A percentile compares a stretch with the other conserved stretches of the same genome.
These are phyloP conservation scores for Suillus weaverae DNA, from an alignment of 768 basidiomycete genomes.

Conservation along the genomic window DNA sequence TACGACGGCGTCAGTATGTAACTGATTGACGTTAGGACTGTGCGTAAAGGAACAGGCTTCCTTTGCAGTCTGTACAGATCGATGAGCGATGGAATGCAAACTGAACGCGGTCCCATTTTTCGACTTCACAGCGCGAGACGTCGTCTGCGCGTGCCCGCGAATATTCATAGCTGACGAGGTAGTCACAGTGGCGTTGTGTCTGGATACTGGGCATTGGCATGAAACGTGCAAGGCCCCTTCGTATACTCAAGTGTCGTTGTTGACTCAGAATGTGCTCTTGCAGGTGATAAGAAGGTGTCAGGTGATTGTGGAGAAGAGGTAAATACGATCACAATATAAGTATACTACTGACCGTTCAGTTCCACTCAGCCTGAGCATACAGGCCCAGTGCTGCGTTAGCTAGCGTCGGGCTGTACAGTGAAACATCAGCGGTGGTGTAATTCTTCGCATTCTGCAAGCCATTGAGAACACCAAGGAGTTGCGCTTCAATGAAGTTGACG, in stretches of 20 bases:
- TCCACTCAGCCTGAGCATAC: conserved; percentile 40
- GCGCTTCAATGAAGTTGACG: conserved; percentile 61
- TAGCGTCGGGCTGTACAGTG: conserved; percentile 50
- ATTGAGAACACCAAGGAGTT: conserved; percentile 58
- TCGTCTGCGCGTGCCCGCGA: too few species aligned
- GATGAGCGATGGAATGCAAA: not conserved
- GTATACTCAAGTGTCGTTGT: not conserved
- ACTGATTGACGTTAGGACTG: too few species aligned
- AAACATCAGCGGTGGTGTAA: conserved; percentile 54
- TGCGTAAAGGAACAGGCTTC: too few species aligned
- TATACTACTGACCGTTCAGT: conserved; percentile 4
- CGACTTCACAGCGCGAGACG: too few species aligned
- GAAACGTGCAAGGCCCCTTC: not conserved
- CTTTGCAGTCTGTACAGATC: not conserved
- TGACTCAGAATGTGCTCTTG: not conserved
- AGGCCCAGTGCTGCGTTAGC: conserved; percentile 38
- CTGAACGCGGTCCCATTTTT: too few species aligned
- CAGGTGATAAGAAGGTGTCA: not conserved
- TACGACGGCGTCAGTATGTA: too few species aligned
- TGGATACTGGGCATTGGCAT: not conserved
- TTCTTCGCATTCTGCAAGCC: conserved; percentile 46
- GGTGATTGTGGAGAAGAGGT: not conserved
- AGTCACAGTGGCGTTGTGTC: not conserved
- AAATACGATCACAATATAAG: not conserved
- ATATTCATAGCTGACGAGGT: too few species aligned